These are phyloP conservation scores for Lactarius vividus DNA, from an alignment of 768 basidiomycete species.

Conservation along the genomic window DNA sequence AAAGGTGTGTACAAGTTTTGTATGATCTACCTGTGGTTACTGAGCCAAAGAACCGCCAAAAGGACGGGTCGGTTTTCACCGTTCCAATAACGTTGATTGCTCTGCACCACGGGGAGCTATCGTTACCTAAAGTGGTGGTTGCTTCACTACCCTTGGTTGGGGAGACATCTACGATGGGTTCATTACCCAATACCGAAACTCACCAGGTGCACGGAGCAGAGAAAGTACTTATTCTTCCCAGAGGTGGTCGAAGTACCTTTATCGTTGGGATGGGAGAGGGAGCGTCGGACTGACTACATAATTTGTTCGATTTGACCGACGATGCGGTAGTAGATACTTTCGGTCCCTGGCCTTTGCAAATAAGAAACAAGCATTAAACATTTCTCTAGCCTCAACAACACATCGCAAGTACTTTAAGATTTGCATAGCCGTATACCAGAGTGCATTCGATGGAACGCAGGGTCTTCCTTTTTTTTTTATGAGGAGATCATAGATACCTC, in stretches of 20 bases:
- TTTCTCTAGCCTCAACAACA: too few species aligned
- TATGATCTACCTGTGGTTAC: neutral
- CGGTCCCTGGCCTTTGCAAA: too few species aligned
- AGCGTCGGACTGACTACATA: neutral
- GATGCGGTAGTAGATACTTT: neutral
- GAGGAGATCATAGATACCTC: too few species aligned
- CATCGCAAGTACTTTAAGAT: too few species aligned
- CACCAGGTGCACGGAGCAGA: constrained; percentile 86
- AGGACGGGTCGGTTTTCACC: constrained; percentile 63
- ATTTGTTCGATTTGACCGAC: neutral
- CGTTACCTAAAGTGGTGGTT: constrained; percentile 70
- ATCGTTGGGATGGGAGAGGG: constrained; percentile 65
- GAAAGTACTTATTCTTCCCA: constrained; percentile 74
- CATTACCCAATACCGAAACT: constrained; percentile 67
- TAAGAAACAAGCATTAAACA: too few species aligned
- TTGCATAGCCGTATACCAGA: too few species aligned
- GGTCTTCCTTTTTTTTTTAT: too few species aligned
- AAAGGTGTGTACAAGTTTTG: constrained; percentile 46
- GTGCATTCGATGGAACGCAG: too few species aligned
- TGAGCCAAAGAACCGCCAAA: neutral
- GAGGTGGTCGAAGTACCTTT: constrained; percentile 79
- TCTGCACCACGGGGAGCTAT: constrained; percentile 76
- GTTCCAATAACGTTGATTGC: constrained; percentile 80
- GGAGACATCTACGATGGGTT: constrained; percentile 51
- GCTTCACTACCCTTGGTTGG: constrained; percentile 54